Conservation (phyloP, 1,284 basidiomycete genomes). For the Leccinum solheimii region DNA sequence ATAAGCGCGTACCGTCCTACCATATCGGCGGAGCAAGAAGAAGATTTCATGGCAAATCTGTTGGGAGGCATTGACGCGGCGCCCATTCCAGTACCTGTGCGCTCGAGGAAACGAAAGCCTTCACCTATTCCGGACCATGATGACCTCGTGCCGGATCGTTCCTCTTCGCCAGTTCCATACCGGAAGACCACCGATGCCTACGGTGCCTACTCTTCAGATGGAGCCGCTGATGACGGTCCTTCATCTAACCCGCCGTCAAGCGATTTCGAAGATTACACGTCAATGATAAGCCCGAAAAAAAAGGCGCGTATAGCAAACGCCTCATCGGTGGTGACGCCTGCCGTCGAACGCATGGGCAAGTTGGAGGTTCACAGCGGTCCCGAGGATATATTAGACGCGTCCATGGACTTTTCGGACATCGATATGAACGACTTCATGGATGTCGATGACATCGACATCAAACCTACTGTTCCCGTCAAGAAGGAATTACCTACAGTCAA, state of each 20-base stretch:
- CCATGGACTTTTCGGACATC: constrained; percentile 52
- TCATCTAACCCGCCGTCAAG: constrained; percentile 44
- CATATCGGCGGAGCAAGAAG: constrained; percentile 75
- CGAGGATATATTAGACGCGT: constrained; percentile 53
- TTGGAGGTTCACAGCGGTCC: constrained; percentile 58
- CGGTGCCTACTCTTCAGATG: constrained; percentile 58
- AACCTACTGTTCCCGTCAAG: constrained; percentile 36
- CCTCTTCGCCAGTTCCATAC: constrained; percentile 40
- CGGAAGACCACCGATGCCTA: constrained; percentile 33
- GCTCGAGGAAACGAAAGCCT: constrained; percentile 72
- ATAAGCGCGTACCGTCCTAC: constrained; percentile 77
- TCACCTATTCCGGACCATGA: constrained; percentile 51
- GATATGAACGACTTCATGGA: constrained; percentile 43
- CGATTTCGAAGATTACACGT: constrained; percentile 47
- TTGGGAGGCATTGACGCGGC: constrained; percentile 66
- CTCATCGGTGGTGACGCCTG: constrained; percentile 45
- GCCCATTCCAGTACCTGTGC: constrained; percentile 36
- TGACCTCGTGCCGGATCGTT: constrained; percentile 27
- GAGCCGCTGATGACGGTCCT: constrained; percentile 45
- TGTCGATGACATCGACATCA: constrained; percentile 45
- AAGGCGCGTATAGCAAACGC: constrained; percentile 49
- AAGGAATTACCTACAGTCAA: constrained; percentile 29
- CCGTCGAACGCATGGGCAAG: constrained; percentile 54
- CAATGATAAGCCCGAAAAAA: constrained; percentile 67
- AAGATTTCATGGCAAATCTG: constrained; percentile 82